Base-by-base conservation (phyloP, 2,329 filamentous ascomycete genomes). In the Westerdykella sp. region DNA sequence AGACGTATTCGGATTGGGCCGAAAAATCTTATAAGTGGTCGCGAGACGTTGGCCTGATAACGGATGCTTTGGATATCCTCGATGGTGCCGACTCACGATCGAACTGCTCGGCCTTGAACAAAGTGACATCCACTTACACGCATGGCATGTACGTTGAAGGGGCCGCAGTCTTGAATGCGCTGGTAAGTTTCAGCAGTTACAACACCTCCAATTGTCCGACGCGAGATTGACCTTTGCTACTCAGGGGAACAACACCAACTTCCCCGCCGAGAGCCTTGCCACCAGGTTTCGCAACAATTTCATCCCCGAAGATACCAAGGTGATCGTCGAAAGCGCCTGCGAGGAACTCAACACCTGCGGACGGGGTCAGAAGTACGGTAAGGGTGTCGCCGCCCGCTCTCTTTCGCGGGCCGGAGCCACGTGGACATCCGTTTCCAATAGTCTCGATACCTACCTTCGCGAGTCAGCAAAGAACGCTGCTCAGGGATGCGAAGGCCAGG, bases 301-400 rank as follows among this genome's bases (percentile, higher is more conserved):
- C 37, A 72, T 74, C 4, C 72, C 68, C 37, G 57, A 69, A 13
- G 76, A 79, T 51, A 66, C 73, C 5, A 69, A 79, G 56, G 67
- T 84, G 63, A 80, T 86, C 76, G 80, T 72, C 56, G 83, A 87
- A 64, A 71, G 72, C 36, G 77, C 79, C n/a, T 87, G 83, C 68
- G 83, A 87, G 34, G 25, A 64, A 4, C 65, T 70, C 45, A 66
- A 68, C 41, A 70, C 58, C 1, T 87, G 84, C 65, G 77, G 79
- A 58, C 72, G 67, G 39, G 82, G 85, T 63, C 80, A 82, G 73
- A 76, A 74, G 53, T 79, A 78, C 7, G 84, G 83, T 74, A 87
- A 87, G 43, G 56, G 58, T n/a, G 43, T 59, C 15, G 49, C 53
- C 1, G 42, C 41, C 1, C 50, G 55, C 18, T 57, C 59, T 1